Percentiles rank a stretch among this genome's conserved stretches.
phyloP scores from a whole-genome alignment of 1,139 yeast species.

The Pneumocystis murina region DNA sequence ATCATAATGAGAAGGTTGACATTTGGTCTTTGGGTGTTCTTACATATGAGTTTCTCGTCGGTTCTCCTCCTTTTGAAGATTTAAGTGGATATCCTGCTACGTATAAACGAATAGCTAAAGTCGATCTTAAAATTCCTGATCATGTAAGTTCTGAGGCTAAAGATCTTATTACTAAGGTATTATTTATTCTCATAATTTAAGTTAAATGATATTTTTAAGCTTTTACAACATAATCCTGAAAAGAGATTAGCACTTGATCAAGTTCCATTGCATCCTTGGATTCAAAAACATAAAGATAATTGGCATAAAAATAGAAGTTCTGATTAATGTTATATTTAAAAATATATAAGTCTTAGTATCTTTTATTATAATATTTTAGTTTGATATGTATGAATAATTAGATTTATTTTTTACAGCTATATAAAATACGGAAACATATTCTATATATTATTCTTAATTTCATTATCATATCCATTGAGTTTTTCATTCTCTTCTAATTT shows the following conservation, averaged over 20 bases:
- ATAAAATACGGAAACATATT: not conserved
- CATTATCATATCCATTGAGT: constrained; percentile 3
- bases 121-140: constrained; percentile 60
- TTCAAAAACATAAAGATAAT: constrained; percentile 36
- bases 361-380: not conserved
- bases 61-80: constrained; percentile 82
- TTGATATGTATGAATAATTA: not conserved
- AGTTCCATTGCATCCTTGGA: constrained; percentile 73
- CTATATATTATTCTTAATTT: not conserved
- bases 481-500: constrained; percentile 43
- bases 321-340: not conserved
- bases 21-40: constrained; percentile 87
- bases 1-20: constrained; percentile 68
- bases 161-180: constrained; percentile 43
- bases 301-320: not conserved
- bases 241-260: constrained; percentile 46
- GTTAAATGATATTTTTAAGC: constrained; percentile 15
- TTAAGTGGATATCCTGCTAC: constrained; percentile 50
- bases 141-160: constrained; percentile 60
- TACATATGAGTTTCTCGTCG: constrained; percentile 74
- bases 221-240: constrained; percentile 54
- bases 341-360: not conserved
- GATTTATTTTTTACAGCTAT: not conserved
- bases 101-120: constrained; percentile 59
- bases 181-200: not conserved